Evolutionary conservation across 495 filamentous ascomycete species (phyloP), one percentile per base, ranked within the genome.

Genomic region (Aspergillus homomorphus): DNA sequence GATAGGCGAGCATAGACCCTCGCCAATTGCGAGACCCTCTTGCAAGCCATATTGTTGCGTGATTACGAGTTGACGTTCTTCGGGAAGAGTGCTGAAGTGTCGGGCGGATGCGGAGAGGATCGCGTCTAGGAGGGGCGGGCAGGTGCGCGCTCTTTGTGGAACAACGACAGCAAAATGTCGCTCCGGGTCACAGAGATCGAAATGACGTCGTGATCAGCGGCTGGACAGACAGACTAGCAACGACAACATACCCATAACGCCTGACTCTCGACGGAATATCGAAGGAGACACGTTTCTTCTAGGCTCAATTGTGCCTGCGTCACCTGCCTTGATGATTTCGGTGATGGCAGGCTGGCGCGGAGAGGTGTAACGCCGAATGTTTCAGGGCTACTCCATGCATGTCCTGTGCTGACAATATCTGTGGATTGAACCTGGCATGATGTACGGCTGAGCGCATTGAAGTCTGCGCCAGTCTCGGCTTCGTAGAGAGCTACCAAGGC

Each of bases 1-100:
- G 69, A 46, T 71, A 71, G 21, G 62, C 48, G 7, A 66, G 57
- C 10, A 64, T 57, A 5, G 66, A 59, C 18, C 58, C 53, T 63
- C 61, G 24, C 53, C 55, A 16, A 63, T 63, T 7, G 58, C 52
- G 8, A 60, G 48, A 21, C 58, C 50, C 12, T 57, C 18, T 9
- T 54, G 28, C 14, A 63, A 33, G 18, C 61, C 57, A 4, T 59
- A 48, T 21, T 51, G 20, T 0, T 23, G 46, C 1, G 52, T 57
- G 15, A 48, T 56, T 33, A 46, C 53, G 21, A 57, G 46, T 57
- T 63, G 62, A 22, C 48, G 49, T 19, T 44, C 6, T 19, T 45
- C 20, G 28, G 57, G 48, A 3, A 64, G 57, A 14, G 62, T 64
- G 18, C 57, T 64, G 24, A 67, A 61, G 59, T 67, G 61, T 8